These are phyloP conservation scores for Dalechampia spathulata DNA, from an alignment of 441 rosid species.

Conservation along the genomic window DNA sequence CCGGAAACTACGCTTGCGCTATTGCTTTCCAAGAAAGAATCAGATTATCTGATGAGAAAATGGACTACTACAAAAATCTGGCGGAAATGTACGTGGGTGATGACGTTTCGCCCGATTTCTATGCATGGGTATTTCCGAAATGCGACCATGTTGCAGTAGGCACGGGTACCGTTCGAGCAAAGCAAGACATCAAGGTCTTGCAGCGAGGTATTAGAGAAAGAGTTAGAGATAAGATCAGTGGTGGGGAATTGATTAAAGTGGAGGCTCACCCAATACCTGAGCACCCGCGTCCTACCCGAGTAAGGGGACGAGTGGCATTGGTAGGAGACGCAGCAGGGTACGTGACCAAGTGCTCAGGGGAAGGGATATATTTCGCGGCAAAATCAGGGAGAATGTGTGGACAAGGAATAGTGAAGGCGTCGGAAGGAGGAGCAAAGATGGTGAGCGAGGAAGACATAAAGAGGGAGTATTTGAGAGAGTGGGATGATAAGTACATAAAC, in stretches of 20 bases:
- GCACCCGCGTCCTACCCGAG: conserved; percentile 43
- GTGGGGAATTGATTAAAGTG: conserved; percentile 50
- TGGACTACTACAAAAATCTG: conserved; percentile 49
- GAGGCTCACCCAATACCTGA: conserved; percentile 65
- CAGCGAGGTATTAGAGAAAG: conserved; percentile 42
- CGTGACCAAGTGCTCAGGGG: conserved; percentile 54
- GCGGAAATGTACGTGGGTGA: conserved; percentile 61
- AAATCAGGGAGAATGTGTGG: conserved; percentile 46
- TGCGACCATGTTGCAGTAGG: conserved; percentile 75
- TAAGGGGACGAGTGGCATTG: conserved; percentile 40
- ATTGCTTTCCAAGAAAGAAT: conserved; percentile 66
- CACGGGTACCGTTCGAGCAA: conserved; percentile 40
- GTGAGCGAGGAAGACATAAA: conserved; percentile 40
- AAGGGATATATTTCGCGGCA: conserved; percentile 62
- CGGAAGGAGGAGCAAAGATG: conserved; percentile 34
- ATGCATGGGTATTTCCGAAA: conserved; percentile 64
- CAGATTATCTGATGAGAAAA: conserved; percentile 46
- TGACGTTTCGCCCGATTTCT: conserved; percentile 66
- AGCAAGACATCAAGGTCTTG: conserved; percentile 31
- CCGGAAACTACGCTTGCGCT: conserved; percentile 47
- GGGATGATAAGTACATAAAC: conserved; percentile 34
- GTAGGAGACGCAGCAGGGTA: conserved; percentile 62
- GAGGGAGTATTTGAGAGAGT: conserved; percentile 45
- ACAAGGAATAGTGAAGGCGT: conserved; percentile 40
- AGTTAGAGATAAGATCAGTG: conserved; percentile 36